Evolutionary conservation across 805 yeast species (phyloP).

Genomic region (Teunomyces kruisii): DNA sequence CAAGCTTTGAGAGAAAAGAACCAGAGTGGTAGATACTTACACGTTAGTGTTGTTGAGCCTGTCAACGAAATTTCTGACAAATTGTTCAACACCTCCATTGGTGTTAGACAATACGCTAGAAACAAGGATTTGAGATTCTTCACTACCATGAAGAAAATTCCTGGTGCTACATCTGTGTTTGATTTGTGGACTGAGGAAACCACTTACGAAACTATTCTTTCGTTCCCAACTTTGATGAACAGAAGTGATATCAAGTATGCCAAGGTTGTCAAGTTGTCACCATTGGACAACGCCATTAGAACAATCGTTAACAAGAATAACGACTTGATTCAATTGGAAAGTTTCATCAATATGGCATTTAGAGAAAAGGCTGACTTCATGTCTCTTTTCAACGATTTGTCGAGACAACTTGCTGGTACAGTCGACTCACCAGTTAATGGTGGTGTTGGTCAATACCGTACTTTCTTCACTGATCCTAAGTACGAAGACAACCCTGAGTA

Average conservation of each 20-base stretch:
- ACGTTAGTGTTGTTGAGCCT: conserved; percentile 73
- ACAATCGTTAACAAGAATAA: conserved; percentile 65
- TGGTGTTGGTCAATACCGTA: conserved; percentile 81
- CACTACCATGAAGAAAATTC: conserved; percentile 65
- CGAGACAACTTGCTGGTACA: conserved; percentile 76
- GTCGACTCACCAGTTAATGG: conserved; percentile 93
- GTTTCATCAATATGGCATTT: conserved; percentile 51
- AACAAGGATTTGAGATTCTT: conserved; percentile 72
- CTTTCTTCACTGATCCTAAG: conserved; percentile 51
- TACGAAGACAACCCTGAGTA: conserved; percentile 34
- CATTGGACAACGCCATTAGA: conserved; percentile 77
- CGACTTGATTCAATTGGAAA: conserved; percentile 69
- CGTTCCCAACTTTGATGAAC: conserved; percentile 88
- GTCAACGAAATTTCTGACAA: conserved; percentile 51
- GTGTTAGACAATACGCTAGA: conserved; percentile 72
- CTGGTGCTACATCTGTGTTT: conserved; percentile 67
- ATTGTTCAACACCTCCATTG: conserved; percentile 49
- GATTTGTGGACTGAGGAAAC: conserved; percentile 90
- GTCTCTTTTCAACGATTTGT: conserved; percentile 58
- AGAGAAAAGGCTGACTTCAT: conserved; percentile 50
- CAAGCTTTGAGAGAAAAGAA: conserved; percentile 42
- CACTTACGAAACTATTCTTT: conserved; percentile 67
- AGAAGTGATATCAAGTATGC: conserved; percentile 65
- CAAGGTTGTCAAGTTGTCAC: conserved; percentile 62
- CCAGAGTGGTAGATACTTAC: conserved; percentile 71